phyloP scores from a whole-genome alignment of 352 stramenopile species.

The Globisporangium paddicum region DNA sequence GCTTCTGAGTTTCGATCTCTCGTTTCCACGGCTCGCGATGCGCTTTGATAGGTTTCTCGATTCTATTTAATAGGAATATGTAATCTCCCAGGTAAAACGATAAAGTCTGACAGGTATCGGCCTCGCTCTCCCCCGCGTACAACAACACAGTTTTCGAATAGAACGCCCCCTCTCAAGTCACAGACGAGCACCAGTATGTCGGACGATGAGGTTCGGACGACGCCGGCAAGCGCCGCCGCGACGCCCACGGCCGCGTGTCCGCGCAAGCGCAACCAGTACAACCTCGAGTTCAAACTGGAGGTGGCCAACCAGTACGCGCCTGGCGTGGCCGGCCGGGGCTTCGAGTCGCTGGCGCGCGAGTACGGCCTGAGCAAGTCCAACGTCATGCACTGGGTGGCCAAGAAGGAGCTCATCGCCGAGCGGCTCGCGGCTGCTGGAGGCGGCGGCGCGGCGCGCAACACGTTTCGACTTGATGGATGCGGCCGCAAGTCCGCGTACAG shows the following conservation, averaged over 20 bases:
- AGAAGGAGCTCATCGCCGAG: slow-evolving; percentile 8
- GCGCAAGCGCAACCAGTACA: slow-evolving; percentile 18
- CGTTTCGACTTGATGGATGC: slow-evolving; percentile 14
- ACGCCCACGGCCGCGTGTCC: not conserved
- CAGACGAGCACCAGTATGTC: not conserved
- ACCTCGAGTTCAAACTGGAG: slow-evolving; percentile 20
- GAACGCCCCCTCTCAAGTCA: not conserved
- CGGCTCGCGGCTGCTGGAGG: slow-evolving; percentile 1
- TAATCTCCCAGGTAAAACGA: no score
- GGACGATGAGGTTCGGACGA: no score
- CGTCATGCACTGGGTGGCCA: slow-evolving; percentile 16
- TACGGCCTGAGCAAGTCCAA: slow-evolving; percentile 17
- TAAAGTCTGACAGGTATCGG: no score
- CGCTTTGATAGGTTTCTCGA: no score
- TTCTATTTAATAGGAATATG: no score
- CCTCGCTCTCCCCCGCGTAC: not conserved
- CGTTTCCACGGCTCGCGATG: not conserved
- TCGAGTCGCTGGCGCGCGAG: slow-evolving; percentile 16
- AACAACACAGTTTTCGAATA: slow-evolving; percentile 7
- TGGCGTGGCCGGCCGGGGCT: slow-evolving; percentile 3
- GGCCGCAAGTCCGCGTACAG: slow-evolving; percentile 15
- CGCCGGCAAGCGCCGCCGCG: no score
- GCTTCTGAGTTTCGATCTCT: slow-evolving; percentile 4
- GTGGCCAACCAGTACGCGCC: slow-evolving; percentile 14
- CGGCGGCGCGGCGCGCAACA: slow-evolving; percentile 1